Evolutionary conservation across 495 filamentous ascomycete genomes (phyloP), one percentile per base, ranked within the genome.

Genomic region (Aspergillus olivimuriae): DNA sequence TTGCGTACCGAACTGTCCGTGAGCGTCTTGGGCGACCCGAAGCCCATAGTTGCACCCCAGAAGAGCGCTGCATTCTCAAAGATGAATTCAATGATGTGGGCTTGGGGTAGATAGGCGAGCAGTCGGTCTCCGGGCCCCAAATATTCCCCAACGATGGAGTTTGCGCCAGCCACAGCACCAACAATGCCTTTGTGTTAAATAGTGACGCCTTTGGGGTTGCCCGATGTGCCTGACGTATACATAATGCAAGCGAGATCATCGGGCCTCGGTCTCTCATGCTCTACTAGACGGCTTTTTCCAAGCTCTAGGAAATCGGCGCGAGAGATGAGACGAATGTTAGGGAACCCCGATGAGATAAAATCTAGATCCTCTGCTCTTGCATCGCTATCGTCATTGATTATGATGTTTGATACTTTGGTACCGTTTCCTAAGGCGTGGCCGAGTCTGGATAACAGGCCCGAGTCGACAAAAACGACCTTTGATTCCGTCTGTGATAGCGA

Each of bases 1-100:
- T 95, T 94, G 47, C 86, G 82, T 54, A 97, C 86, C 11, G 86
- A 92, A 44, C 71, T 66, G 62, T 97, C 92, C 4, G 92, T 94
- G 36, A 98, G 72, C 1, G 92, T 98, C 57, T 85, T 86, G 6
- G 89, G 86, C 62, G 89, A 94, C 55, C 92, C 92, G 65, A 97
- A 98, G 32, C 92, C 92, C 89, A 98, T 96, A 31, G 84, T 89
- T 28, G 86, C 83, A 52, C 92, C 92, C 92, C 92, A 98, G 69
- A 83, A 92, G 45, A 98, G 59, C 48, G 80, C 83, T 10, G 89
- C 78, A 57, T 92, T 94, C 68, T 98, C 92, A 60, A 98, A 98
- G 52, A 98, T 89, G 63, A 89, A 94, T 65, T 98, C 92, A 41
- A 98, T 77, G 57, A 98, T 97, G 58, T 98, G 92, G 1, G 92